Base-by-base conservation (phyloP, 2,329 filamentous ascomycete genomes). In the Colletotrichum sp. region DNA sequence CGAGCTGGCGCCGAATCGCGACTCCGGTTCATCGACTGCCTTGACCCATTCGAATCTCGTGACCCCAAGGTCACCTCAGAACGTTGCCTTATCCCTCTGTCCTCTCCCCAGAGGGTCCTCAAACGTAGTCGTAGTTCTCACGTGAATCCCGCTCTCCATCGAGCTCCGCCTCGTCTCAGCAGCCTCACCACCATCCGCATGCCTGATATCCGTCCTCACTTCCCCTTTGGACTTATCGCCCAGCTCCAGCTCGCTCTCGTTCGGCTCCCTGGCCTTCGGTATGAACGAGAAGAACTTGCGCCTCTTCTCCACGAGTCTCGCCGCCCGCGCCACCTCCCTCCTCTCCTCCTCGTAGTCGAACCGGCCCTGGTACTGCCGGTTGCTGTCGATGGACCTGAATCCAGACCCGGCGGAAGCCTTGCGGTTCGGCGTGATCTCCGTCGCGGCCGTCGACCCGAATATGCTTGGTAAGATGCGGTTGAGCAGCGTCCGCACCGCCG, bases 401-500 rank as follows among this genome's bases (percentile, higher is more conserved):
- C 36, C 66, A 9, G 75, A 76, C 6, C 52, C 28, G 32, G 39
- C 34, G 1, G 77, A 66, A 3, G 8, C 62, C 52, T 66, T 71
- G 63, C 65, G 72, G 2, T 60, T 39, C 16, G 24, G 64, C 7
- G 63, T 72, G 12, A n/a, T n/a, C 55, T 68, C 49, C 18, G 39
- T 30, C 21, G 71, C 59, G 6, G 62, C 59, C 7, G 70, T 18
- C 3, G 76, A 64, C 12, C 77, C 71, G 44, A 74, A 68, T 8
- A 76, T 24, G 16, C 18, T 49, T 2, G 79, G 73, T 18, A 67
- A 39, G 21, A 78, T 24, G 24, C 77, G 78, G 36, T 65, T 75
- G 66, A 81, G 74, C 34, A 85, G 77, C 8, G 82, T 79, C 64
- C 85, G 82, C 13, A 87, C 84, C 2, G 83, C 83, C 3, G 87